phyloP scores from a whole-genome alignment of 176 grass and related monocot genomes.

The Coix lacrymajobi region DNA sequence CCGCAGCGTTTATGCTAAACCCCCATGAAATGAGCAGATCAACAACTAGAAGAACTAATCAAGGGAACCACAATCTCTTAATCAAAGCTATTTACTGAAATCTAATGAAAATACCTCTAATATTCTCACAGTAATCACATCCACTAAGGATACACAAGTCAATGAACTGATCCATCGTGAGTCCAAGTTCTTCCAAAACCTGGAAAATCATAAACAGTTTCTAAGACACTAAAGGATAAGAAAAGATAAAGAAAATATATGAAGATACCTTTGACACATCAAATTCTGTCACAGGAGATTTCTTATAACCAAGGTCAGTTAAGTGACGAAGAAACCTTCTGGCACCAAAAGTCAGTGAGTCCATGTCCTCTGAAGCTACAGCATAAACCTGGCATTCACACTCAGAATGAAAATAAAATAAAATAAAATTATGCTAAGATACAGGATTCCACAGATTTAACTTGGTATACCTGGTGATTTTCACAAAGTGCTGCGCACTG shows the following conservation, averaged over 20 bases:
- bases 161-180: conserved; percentile 92
- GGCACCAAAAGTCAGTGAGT: conserved; percentile 81
- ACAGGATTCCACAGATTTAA: not conserved
- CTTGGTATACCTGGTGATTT: conserved; percentile 58
- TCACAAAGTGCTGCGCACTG: conserved; percentile 86
- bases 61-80: not conserved
- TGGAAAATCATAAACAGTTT: conserved; percentile 13
- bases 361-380: conserved; percentile 95
- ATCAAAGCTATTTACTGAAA: not conserved
- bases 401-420: conserved; percentile 21
- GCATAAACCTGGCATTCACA: conserved; percentile 64
- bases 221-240: not conserved
- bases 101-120: conserved; percentile 55
- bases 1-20: not conserved
- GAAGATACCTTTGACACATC: conserved; percentile 70
- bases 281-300: conserved; percentile 80
- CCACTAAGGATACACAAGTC: conserved; percentile 93
- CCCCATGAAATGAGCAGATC: conserved; percentile 19
- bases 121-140: conserved; percentile 90
- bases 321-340: conserved; percentile 86
- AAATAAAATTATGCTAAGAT: conserved; percentile 10
- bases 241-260: not conserved
- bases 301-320: conserved; percentile 77
- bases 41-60: conserved; percentile 21
- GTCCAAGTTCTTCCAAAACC: conserved; percentile 84